Evolutionary conservation across 1,139 yeast species (phyloP), one percentile per base, ranked within the genome.

Genomic region (Hansenula lynferdii): DNA sequence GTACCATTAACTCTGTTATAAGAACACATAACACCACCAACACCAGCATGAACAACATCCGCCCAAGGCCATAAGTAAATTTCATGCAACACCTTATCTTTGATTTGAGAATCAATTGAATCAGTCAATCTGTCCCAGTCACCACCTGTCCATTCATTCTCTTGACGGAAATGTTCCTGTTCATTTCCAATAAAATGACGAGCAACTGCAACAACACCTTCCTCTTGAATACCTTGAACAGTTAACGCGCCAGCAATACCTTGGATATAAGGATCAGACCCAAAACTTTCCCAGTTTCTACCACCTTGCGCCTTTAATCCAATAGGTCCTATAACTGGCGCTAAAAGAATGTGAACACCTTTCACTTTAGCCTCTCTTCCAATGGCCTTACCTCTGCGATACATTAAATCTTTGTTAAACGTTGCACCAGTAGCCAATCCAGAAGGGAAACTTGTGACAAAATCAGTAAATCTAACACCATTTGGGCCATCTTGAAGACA

Each of bases 1-100:
- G 79, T 67, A 47, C 75, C 74, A 58, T 80, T 80, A 35, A 79
- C 71, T 48, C 67, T 64, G 46, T 79, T 78, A 53, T 76, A 78
- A 0, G 83, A 67, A 50, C 85, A 78, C 80, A 80, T 77, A 12
- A 79, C 64, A 20, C 80, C 68, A 1, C 80, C 83, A 23, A 65
- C 80, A 12, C 83, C 83, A 9, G 84, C 79, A 42, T 71, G 67
- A 27, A 79, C 65, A 34, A 74, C 72, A 51, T 79, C 81, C 19
- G 81, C 82, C 62, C 77, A 80, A 6, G 85, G 86, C 83, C 84
- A 77, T 38, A 77, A 58, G 53, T 72, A 79, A 2, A 77, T 55
- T 50, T 79, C 85, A 52, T 77, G 85, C 72, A 80, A 67, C 1
- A 79, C 73, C 28, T 81, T 59, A 53, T 79, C 85, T 36, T 77